Conservation (phyloP, 2,329 filamentous ascomycete genomes). For the Trichoderma sp. region DNA sequence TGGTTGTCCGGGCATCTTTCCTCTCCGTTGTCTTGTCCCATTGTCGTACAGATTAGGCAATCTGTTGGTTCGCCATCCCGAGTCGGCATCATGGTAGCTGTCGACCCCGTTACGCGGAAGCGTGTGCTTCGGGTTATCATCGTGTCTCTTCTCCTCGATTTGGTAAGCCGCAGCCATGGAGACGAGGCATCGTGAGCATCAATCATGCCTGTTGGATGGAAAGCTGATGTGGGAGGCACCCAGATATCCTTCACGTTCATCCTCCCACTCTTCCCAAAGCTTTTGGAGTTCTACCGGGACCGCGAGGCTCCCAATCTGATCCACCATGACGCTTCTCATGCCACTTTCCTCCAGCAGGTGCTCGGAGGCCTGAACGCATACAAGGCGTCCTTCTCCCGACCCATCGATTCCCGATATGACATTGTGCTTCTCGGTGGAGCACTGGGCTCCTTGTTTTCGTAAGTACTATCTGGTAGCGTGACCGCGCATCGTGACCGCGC, state of each 20-base stretch:
- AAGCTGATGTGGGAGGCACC: conserved; percentile 13
- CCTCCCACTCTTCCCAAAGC: conserved; percentile 88
- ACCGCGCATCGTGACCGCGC: neutral
- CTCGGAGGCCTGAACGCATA: conserved; percentile 85
- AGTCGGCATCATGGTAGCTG: conserved; percentile 34
- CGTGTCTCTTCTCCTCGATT: conserved; percentile 80
- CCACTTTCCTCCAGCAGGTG: conserved; percentile 72
- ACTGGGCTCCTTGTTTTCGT: conserved; percentile 85
- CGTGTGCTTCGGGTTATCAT: conserved; percentile 84
- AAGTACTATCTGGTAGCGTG: conserved; percentile 25
- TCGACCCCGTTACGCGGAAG: conserved; percentile 62
- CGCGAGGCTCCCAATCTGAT: conserved; percentile 60
- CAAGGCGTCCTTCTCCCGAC: conserved; percentile 86
- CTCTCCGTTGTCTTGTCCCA: neutral
- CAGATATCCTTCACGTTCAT: conserved; percentile 99
- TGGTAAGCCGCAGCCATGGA: conserved; percentile 53
- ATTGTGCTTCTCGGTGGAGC: conserved; percentile 93
- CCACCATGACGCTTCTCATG: conserved; percentile 42
- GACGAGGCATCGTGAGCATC: neutral
- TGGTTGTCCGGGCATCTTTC: neutral
- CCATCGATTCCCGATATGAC: conserved; percentile 95
- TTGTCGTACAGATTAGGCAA: conserved; percentile 20
- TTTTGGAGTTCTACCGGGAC: conserved; percentile 93
- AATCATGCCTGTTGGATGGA: neutral
- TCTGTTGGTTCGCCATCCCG: neutral